Conservation (phyloP, 1,284 basidiomycete species). For the Trametes hirsuta region DNA sequence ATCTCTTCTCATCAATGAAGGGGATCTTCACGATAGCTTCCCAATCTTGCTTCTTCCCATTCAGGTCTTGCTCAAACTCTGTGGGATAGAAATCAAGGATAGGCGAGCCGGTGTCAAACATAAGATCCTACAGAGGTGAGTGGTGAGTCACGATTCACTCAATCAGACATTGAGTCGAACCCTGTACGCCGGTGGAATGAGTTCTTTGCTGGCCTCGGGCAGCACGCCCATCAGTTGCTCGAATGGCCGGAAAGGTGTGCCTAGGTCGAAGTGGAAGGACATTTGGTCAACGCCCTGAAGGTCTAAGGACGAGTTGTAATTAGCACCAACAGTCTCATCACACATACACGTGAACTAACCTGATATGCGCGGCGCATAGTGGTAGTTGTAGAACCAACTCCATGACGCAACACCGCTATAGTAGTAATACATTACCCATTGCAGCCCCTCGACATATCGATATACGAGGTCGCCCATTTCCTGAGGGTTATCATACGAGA, state of each 20-base stretch:
- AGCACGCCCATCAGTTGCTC: constrained; percentile 99
- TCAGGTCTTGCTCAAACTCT: constrained; percentile 92
- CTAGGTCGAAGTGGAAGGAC: constrained; percentile 86
- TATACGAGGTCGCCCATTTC: constrained; percentile 72
- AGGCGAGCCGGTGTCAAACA: constrained; percentile 85
- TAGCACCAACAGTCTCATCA: neutral
- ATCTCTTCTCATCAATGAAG: constrained; percentile 87
- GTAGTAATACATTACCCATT: constrained; percentile 99
- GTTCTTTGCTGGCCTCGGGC: constrained; percentile 86
- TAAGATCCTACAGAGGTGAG: constrained; percentile 68
- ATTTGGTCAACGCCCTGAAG: constrained; percentile 77
- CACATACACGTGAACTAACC: constrained; percentile 50
- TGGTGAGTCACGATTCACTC: neutral
- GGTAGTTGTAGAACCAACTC: constrained; percentile 99
- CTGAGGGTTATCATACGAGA: constrained; percentile 72
- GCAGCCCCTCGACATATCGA: constrained; percentile 92
- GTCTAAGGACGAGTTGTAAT: constrained; percentile 51
- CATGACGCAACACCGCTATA: constrained; percentile 96
- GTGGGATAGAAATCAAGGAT: constrained; percentile 95
- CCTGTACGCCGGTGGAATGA: constrained; percentile 85
- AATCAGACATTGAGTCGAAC: constrained; percentile 43
- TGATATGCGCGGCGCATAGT: constrained; percentile 94
- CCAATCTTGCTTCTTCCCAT: constrained; percentile 99
- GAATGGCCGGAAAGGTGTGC: constrained; percentile 91
- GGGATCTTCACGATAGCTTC: constrained; percentile 99